Percentiles rank a stretch among this genome's conserved stretches.
Conservation (phyloP, 73 alveolate genomes). For the Uronychia binucleata region DNA sequence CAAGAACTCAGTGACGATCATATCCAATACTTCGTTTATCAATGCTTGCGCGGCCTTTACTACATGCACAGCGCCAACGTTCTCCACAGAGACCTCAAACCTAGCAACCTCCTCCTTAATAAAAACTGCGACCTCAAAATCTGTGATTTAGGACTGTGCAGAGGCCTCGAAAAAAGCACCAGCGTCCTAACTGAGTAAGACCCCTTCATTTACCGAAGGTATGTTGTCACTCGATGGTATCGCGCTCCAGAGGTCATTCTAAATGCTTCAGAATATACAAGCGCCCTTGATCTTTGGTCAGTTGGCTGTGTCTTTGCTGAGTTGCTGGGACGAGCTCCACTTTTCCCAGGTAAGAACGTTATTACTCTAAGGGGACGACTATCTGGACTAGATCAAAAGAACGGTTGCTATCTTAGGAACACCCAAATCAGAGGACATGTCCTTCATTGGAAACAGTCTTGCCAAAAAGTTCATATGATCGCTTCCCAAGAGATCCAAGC, state of each 20-base stretch:
- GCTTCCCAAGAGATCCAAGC: conserved; percentile 85
- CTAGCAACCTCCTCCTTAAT: conserved; percentile 48
- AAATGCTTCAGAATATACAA: conserved; percentile 48
- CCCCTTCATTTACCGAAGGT: conserved; percentile 77
- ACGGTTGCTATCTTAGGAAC: conserved; percentile 89
- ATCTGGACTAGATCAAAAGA: conserved; percentile 83
- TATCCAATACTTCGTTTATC: conserved; percentile 68
- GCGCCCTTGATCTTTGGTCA: conserved; percentile 79
- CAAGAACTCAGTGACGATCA: conserved; percentile 73
- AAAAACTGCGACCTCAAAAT: conserved; percentile 67
- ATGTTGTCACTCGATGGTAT: conserved; percentile 76
- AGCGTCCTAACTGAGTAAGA: conserved; percentile 70
- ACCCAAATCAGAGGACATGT: conserved; percentile 90
- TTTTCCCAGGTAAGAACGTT: conserved; percentile 66
- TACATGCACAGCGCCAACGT: conserved; percentile 79
- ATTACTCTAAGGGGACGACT: conserved; percentile 81
- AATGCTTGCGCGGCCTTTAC: conserved; percentile 73
- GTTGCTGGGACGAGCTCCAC: conserved; percentile 89
- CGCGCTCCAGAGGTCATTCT: conserved; percentile 81
- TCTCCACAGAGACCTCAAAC: conserved; percentile 85
- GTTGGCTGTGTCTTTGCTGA: conserved; percentile 84
- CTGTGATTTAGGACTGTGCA: conserved; percentile 74
- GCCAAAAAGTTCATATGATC: conserved; percentile 85
- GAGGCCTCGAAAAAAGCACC: conserved; percentile 63
- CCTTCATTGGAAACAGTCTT: conserved; percentile 89